Evolutionary conservation across 2,329 filamentous ascomycete species (phyloP).

Genomic region (Penicillium sp.): DNA sequence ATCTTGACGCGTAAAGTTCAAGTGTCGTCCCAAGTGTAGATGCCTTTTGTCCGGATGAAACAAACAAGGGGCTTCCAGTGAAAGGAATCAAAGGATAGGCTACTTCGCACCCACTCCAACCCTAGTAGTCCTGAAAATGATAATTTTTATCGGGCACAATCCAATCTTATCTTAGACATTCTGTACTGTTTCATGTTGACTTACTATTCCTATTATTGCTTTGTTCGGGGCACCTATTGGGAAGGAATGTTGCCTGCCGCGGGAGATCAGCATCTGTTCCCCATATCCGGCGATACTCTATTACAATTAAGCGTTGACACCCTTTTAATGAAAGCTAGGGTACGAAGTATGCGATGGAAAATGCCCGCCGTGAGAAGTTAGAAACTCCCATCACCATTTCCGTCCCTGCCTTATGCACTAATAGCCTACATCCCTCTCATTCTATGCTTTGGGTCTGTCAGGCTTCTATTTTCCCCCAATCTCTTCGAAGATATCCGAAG

Average conservation of each 20-base stretch:
- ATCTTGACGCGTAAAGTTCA: neutral
- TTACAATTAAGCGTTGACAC: no score
- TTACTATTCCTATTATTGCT: neutral
- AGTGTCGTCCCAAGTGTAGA: no score
- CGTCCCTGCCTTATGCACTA: neutral
- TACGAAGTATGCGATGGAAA: neutral
- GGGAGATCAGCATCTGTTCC: no score
- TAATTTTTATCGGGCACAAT: neutral
- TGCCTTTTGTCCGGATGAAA: neutral
- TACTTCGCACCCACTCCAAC: neutral
- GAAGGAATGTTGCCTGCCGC: no score
- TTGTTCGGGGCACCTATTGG: no score
- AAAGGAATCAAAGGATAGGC: neutral
- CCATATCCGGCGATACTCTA: no score
- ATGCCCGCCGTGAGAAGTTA: neutral
- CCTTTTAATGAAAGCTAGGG: no score
- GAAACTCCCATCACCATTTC: neutral
- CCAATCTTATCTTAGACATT: neutral
- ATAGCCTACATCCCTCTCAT: neutral
- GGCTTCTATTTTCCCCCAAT: neutral
- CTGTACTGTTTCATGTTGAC: neutral
- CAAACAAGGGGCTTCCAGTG: no score
- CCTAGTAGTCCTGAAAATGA: neutral
- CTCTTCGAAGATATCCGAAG: neutral
- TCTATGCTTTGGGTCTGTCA: neutral